Base-by-base conservation (phyloP, 2,329 filamentous ascomycete species). In the Calonectria naviculata region DNA sequence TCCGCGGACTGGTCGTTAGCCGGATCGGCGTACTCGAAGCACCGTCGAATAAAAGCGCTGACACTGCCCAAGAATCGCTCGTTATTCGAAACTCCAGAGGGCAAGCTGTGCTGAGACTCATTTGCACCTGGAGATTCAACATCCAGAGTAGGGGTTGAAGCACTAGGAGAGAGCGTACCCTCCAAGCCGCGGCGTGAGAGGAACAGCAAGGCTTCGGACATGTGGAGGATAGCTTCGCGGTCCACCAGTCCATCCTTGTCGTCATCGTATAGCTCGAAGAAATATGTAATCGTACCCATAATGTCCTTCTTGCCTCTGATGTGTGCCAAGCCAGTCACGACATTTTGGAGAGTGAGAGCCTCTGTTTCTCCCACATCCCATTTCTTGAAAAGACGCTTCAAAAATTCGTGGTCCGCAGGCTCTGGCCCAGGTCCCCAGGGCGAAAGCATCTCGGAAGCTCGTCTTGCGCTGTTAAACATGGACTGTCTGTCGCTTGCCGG, bases 21-120 rank as follows among this genome's bases (percentile, higher is more conserved):
- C 73, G 97, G 96, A 79, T 99, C 97, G 7, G 97, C 97, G 80
- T 99, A 99, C 83, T 99, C 97, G 75, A 99, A 99, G 83, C 97
- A 99, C 70, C 97, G 90, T 74, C 95, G 90, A 71, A 98, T 99
- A 80, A 99, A 99, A 3, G 95, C 95, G 76, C 95, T 98, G 64
- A 99, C 95, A 73, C 95, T 98, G 72, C 93, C 94, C 29, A 99
- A 85, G 80, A 99, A 98, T 65, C 92, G 91, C 82, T 98, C 97
- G 75, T 97, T 97, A 46, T 92, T 90, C 67, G 94, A 86, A 78
- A 87, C 85, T n/a, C 87, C 88, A 1, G 83, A 80, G 58, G 83
- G 86, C 75, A 84, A 83, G 81, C 79, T 84, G 73, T 46, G 81
- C 67, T 83, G 80, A 5, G 81, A 80, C 49, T 84, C 83, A 29